Evolutionary conservation across 1,284 basidiomycete genomes (phyloP).

Genomic region (Leccinum colubrinum): DNA sequence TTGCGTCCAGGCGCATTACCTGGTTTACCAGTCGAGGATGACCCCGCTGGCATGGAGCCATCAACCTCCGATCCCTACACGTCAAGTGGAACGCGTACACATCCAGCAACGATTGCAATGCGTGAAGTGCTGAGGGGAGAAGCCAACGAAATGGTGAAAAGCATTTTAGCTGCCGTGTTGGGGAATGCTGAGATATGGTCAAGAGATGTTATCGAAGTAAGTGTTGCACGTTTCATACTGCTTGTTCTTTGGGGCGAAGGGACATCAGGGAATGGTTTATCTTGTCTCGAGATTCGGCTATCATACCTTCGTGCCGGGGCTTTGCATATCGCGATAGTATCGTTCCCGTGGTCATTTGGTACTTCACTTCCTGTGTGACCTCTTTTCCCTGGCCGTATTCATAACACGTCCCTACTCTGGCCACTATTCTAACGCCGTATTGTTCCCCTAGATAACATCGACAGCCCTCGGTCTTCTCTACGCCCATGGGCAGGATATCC

Average conservation of each 20-base stretch:
- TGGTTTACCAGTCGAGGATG: slow-evolving; percentile 7
- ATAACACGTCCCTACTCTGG: not conserved
- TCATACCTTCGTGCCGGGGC: not conserved
- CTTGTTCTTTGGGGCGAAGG: not conserved
- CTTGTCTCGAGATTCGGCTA: not conserved
- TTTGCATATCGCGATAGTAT: not conserved
- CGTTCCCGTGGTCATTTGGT: not conserved
- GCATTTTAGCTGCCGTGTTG: slow-evolving; percentile 43
- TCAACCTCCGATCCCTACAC: slow-evolving; percentile 1
- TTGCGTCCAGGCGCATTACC: slow-evolving; percentile 48
- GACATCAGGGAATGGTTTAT: not conserved
- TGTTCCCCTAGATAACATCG: slow-evolving; percentile 24
- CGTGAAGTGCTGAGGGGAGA: slow-evolving; percentile 54
- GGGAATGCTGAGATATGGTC: slow-evolving; percentile 37
- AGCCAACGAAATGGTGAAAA: slow-evolving; percentile 67
- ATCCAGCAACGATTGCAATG: slow-evolving; percentile 67
- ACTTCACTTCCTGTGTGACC: not conserved
- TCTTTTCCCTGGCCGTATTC: slow-evolving; percentile 13
- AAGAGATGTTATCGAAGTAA: slow-evolving; percentile 28
- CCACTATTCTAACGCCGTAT: slow-evolving; percentile 9
- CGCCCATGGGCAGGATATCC: slow-evolving; percentile 23
- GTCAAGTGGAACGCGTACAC: slow-evolving; percentile 51
- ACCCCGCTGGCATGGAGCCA: slow-evolving; percentile 1
- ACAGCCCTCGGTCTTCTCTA: slow-evolving; percentile 32
- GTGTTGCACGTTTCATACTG: slow-evolving; percentile 11